A percentile compares a stretch with the other conserved stretches of the same genome.
These are phyloP conservation scores for Cryptococcus maquisensis DNA, from an alignment of 1,284 basidiomycete genomes.

Conservation along the genomic window DNA sequence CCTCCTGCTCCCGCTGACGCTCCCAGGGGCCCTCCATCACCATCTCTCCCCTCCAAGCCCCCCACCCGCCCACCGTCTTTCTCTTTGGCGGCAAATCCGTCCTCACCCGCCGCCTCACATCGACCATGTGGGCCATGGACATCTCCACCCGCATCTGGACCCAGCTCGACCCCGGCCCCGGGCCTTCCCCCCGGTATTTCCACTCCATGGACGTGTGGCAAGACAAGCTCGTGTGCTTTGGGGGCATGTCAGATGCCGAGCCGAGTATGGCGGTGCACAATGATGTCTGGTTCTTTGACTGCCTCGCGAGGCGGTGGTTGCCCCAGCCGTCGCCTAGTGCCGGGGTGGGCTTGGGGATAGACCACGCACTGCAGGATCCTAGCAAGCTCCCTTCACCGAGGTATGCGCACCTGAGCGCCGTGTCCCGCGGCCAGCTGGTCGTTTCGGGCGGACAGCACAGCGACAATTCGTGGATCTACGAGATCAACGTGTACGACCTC, in stretches of 20 bases:
- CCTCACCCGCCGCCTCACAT: constrained; percentile 76
- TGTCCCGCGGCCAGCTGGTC: constrained; percentile 76
- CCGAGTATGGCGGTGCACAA: constrained; percentile 64
- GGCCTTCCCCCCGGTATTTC: constrained; percentile 75
- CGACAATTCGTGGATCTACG: constrained; percentile 68
- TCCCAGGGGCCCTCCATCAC: constrained; percentile 40
- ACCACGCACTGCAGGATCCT: constrained; percentile 25
- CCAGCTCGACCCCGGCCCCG: constrained; percentile 55
- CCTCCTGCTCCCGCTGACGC: constrained; percentile 1
- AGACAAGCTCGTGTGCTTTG: constrained; percentile 81
- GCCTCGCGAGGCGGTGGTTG: constrained; percentile 66
- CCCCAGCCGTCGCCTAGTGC: constrained; percentile 31
- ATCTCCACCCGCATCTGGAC: constrained; percentile 73
- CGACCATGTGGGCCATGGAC: constrained; percentile 82
- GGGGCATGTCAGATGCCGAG: constrained; percentile 70
- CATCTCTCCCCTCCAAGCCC: constrained; percentile 35
- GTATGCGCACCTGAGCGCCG: constrained; percentile 83
- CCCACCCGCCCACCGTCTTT: constrained; percentile 38
- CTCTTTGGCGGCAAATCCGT: constrained; percentile 77
- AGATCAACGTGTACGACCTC: constrained; percentile 82
- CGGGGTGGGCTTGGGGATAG: constrained; percentile 2
- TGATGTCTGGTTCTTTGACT: constrained; percentile 80
- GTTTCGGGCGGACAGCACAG: constrained; percentile 88
- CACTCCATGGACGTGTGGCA: constrained; percentile 87
- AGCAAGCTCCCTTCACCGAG: constrained; percentile 65